These are phyloP conservation scores for Ascochyta pisi DNA, from an alignment of 2,329 filamentous ascomycete genomes.

Conservation along the genomic window DNA sequence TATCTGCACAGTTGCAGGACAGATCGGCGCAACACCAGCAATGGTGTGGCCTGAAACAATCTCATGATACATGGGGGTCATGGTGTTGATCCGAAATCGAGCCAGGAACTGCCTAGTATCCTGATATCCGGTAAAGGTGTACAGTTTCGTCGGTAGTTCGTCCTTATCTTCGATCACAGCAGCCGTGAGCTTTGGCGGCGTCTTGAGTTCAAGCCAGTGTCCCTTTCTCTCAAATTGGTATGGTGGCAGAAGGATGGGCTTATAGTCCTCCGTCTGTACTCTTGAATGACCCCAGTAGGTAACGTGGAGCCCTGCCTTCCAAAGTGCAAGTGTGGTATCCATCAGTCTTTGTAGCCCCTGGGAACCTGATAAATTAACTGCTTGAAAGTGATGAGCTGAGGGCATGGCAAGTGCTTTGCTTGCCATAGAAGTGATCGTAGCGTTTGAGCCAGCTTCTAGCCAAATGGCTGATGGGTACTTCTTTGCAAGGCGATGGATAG, in stretches of 20 bases:
- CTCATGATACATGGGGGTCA: slow-evolving; percentile 41
- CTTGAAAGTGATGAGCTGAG: slow-evolving; percentile 11
- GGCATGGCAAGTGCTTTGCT: slow-evolving; percentile 28
- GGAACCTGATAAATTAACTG: slow-evolving; percentile 5
- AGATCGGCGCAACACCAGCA: slow-evolving; percentile 48
- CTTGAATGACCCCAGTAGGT: slow-evolving; percentile 47
- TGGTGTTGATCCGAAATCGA: slow-evolving; percentile 54
- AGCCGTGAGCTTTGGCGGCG: neutral
- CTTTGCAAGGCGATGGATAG: slow-evolving; percentile 49
- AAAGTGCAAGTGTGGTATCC: slow-evolving; percentile 42
- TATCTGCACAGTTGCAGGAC: slow-evolving; percentile 51
- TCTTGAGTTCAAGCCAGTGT: slow-evolving; percentile 27
- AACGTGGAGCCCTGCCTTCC: slow-evolving; percentile 49
- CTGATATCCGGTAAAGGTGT: slow-evolving; percentile 18
- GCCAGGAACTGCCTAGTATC: slow-evolving; percentile 22
- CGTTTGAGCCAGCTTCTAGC: slow-evolving; percentile 32
- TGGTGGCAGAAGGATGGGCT: slow-evolving; percentile 44
- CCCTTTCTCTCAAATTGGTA: slow-evolving; percentile 34
- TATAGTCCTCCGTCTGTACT: slow-evolving; percentile 30
- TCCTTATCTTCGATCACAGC: neutral
- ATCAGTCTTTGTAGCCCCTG: slow-evolving; percentile 23
- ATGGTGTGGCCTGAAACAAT: slow-evolving; percentile 51
- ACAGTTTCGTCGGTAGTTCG: slow-evolving; percentile 10
- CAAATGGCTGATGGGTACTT: slow-evolving; percentile 27
- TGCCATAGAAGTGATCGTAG: slow-evolving; percentile 40